Evolutionary conservation across 257 asterid species (phyloP).

Genomic region (Solanum chmielewskii): DNA sequence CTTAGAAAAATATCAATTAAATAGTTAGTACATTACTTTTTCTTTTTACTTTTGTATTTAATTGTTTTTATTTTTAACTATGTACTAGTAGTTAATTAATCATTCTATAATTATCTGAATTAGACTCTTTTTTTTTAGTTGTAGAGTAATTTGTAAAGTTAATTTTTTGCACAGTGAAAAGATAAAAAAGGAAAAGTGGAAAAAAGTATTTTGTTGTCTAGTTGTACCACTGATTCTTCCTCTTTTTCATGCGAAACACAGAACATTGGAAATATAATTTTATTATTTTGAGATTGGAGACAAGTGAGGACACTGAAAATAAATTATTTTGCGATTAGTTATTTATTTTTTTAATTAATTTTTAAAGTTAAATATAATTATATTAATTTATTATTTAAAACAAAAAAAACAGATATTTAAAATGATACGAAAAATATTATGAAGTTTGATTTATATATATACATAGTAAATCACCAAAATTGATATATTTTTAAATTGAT

Average conservation of each 20-base stretch:
- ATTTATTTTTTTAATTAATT: too few species aligned
- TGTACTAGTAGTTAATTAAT: background rate
- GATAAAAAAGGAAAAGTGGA: background rate
- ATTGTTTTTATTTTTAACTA: background rate
- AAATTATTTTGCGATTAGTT: too few species aligned
- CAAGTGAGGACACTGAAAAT: background rate
- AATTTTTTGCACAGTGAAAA: background rate
- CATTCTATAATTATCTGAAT: background rate
- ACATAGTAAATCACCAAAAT: background rate
- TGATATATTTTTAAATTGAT: background rate
- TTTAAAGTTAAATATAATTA: too few species aligned
- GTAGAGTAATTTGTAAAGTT: background rate
- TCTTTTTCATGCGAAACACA: background rate
- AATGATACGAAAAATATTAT: too few species aligned
- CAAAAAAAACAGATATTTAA: too few species aligned
- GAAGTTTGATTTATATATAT: too few species aligned
- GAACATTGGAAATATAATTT: background rate
- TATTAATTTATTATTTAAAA: too few species aligned
- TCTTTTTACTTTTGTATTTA: background rate
- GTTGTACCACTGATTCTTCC: background rate
- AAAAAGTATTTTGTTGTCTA: background rate
- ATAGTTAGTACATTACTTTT: background rate
- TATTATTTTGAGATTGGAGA: background rate
- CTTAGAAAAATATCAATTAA: conserved; percentile 4
- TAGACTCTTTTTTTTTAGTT: background rate